Base-by-base conservation (phyloP, 352 stramenopile genomes). In the Pythium scleroteichum region DNA sequence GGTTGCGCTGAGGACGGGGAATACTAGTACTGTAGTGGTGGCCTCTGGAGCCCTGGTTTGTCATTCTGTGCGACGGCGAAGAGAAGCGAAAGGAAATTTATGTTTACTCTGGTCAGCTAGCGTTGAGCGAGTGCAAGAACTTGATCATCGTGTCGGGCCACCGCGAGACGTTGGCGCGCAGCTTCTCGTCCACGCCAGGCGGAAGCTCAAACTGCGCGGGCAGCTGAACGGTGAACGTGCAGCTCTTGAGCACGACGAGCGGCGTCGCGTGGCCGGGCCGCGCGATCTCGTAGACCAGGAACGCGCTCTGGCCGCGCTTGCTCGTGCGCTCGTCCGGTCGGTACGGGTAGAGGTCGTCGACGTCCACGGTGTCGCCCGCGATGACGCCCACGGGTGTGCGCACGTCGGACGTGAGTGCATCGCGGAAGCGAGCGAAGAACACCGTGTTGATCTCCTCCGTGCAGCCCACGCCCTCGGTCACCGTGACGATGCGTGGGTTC, bases 321-420 rank as follows among this genome's bases (percentile, higher is more conserved):
- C 70, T 67, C 19, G 71, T 69, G 22, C 76, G 76, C 27, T 77
- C 65, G n/a, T 62, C 38, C 1, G 76, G 72, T 32, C 68, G 48
- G 53, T 86, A 86, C 32, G 76, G 73, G 26, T 83, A 73, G 22
- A 79, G 50, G 1, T 82, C 66, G 40, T 86, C 76, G n/a, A 71
- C 47, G 52, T 83, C 70, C 3, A 86, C 76, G 20, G 66, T 75
- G 49, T 83, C 74, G 33, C 66, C 46, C 32, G 78, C 62, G 35
- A 86, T 62, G 33, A 83, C 68, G 23, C 62, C 73, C 13, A 59
- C 44, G 23, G 16, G 54, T 9, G 50, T 24, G 16, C 52, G 39
- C 10, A 29, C 20, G n/a, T 20, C 26, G 35, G 32, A 64, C 16
- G 26, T 45, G 9, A 19, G 10, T 13, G 2, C 13, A 20, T 64